Conservation (phyloP, 345 rosid genomes). For the Microcos paniculata region DNA sequence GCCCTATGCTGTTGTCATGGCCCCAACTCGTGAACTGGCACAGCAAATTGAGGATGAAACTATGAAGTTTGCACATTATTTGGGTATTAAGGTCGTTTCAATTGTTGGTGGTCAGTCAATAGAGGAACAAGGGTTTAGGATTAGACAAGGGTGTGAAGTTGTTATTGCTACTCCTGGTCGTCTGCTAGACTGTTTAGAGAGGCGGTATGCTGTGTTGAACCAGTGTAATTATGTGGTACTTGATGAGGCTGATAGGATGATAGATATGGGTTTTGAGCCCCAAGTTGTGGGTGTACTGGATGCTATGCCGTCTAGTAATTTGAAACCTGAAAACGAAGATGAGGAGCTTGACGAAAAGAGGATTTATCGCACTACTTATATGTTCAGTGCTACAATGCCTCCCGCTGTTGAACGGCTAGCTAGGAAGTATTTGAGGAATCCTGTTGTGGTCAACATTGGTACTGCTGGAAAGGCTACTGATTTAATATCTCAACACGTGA, state of each 20-base stretch:
- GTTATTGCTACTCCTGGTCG: constrained; percentile 94
- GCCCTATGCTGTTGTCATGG: constrained; percentile 94
- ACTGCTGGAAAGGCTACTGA: constrained; percentile 97
- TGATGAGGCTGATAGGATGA: constrained; percentile 99
- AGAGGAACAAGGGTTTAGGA: constrained; percentile 88
- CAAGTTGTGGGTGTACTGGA: constrained; percentile 89
- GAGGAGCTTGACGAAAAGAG: constrained; percentile 91
- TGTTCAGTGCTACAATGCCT: constrained; percentile 99
- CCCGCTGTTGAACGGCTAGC: constrained; percentile 93
- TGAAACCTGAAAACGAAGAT: constrained; percentile 95
- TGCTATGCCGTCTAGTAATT: constrained; percentile 94
- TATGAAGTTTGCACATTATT: constrained; percentile 80
- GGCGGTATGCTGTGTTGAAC: constrained; percentile 85
- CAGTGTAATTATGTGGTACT: constrained; percentile 96
- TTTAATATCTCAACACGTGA: constrained; percentile 79
- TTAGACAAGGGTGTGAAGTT: constrained; percentile 95
- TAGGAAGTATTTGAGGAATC: constrained; percentile 91
- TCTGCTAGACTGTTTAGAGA: constrained; percentile 85
- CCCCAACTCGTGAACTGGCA: constrained; percentile 89
- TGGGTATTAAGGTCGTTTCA: constrained; percentile 84
- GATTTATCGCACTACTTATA: constrained; percentile 92
- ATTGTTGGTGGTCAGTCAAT: constrained; percentile 95
- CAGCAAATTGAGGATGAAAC: constrained; percentile 98
- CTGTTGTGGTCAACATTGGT: constrained; percentile 91
- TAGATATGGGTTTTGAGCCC: constrained; percentile 95